Evolutionary conservation across 2,329 filamentous ascomycete species (phyloP).

Genomic region (Coniella lustricola): DNA sequence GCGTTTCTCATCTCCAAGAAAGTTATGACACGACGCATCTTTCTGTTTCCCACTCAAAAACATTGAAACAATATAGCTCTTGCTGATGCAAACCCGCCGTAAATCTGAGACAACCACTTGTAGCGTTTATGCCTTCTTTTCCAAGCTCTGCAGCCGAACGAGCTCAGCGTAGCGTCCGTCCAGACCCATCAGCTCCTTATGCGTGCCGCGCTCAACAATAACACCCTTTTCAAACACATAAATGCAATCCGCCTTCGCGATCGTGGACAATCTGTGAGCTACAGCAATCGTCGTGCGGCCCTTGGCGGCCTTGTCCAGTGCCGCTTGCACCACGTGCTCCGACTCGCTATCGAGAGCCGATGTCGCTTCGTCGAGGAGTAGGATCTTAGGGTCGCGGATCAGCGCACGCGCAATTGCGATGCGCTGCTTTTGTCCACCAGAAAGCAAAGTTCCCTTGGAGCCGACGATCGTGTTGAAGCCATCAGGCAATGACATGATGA

Average conservation of each 20-base stretch:
- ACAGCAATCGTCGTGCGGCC: slow-evolving; percentile 90
- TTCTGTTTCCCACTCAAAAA: too few relatives aligned
- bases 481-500: slow-evolving; percentile 78
- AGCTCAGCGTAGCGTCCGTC: slow-evolving; percentile 71
- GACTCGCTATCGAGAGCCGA: slow-evolving; percentile 68
- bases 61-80: too few relatives aligned
- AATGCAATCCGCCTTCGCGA: slow-evolving; percentile 90
- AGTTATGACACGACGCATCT: too few relatives aligned
- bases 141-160: slow-evolving; percentile 73
- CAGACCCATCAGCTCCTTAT: slow-evolving; percentile 62
- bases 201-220: slow-evolving; percentile 78
- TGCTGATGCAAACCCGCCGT: too few relatives aligned
- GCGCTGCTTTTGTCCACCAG: slow-evolving; percentile 90
- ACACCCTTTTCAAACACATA: slow-evolving; percentile 92
- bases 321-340: slow-evolving; percentile 74
- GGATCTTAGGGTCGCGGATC: slow-evolving; percentile 81
- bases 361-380: slow-evolving; percentile 72
- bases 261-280: slow-evolving; percentile 84
- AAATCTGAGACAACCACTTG: too few relatives aligned
- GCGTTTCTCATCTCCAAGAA: too few relatives aligned
- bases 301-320: slow-evolving; percentile 73
- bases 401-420: slow-evolving; percentile 88
- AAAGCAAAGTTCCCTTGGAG: slow-evolving; percentile 76
- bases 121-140: slow-evolving; percentile 33
- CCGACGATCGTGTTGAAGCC: slow-evolving; percentile 83